Conservation (phyloP, 2,329 filamentous ascomycete genomes). For the Grosmannia huntii region DNA sequence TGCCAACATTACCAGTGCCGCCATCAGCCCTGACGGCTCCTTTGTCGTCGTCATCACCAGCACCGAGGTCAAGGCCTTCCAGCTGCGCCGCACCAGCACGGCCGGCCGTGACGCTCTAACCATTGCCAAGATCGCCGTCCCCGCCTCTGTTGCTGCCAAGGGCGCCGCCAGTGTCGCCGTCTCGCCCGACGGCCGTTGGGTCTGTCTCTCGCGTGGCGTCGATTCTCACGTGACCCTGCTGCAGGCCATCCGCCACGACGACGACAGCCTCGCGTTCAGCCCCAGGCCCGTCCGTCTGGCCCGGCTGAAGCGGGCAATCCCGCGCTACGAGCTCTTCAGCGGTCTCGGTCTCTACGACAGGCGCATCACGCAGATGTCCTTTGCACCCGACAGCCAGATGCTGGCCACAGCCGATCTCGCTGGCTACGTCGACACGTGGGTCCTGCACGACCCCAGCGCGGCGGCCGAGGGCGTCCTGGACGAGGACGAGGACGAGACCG, state of each 20-base stretch:
- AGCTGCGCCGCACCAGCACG: conserved; percentile 1
- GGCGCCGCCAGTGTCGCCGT: conserved; percentile 61
- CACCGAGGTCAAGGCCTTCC: conserved; percentile 43
- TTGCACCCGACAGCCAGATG: conserved; percentile 69
- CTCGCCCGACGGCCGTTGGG: conserved; percentile 58
- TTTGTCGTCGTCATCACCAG: conserved; percentile 66
- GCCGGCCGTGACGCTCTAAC: conserved; percentile 34
- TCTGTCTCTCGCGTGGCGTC: conserved; percentile 32
- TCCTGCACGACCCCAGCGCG: conserved; percentile 41
- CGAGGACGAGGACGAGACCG: conserved; percentile 20
- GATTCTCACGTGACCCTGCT: conserved; percentile 26
- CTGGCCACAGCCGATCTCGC: conserved; percentile 70
- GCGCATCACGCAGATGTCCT: conserved; percentile 59
- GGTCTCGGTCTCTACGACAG: conserved; percentile 65
- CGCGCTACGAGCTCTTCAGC: conserved; percentile 45
- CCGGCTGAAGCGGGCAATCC: conserved; percentile 28
- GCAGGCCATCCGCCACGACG: conserved; percentile 22
- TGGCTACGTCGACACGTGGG: conserved; percentile 80
- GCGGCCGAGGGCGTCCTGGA: no score
- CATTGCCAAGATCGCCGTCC: conserved; percentile 57
- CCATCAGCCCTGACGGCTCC: conserved; percentile 58
- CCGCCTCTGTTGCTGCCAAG: conserved; percentile 37
- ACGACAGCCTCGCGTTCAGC: conserved; percentile 13
- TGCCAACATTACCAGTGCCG: conserved; percentile 61
- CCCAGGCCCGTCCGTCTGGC: conserved; percentile 39